phyloP scores from a whole-genome alignment of 192 early-diverging fungal genomes.

The Paraglomus occultum region DNA sequence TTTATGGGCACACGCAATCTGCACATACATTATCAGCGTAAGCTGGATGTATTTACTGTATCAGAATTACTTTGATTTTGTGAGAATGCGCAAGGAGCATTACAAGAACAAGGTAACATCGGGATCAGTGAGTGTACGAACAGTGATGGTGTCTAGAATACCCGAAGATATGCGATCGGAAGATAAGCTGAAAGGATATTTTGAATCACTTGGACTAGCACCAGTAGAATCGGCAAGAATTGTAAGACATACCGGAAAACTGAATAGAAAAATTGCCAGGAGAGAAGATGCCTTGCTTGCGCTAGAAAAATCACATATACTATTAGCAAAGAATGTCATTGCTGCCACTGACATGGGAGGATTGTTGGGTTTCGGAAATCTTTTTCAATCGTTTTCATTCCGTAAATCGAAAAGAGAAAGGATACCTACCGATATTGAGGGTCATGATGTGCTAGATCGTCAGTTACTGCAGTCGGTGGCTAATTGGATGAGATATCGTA shows the following conservation, averaged over 20 bases:
- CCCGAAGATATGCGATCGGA: slow-evolving; percentile 50
- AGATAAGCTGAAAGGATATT: slow-evolving; percentile 46
- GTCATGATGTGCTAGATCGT: background rate
- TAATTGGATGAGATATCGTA: background rate
- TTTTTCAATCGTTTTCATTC: background rate
- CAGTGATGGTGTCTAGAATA: slow-evolving; percentile 55
- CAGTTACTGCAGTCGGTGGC: slow-evolving; percentile 14
- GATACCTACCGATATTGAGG: background rate
- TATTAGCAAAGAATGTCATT: slow-evolving; percentile 38
- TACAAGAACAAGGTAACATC: slow-evolving; percentile 35
- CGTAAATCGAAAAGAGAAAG: background rate
- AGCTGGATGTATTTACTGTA: slow-evolving; percentile 56
- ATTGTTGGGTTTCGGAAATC: slow-evolving; percentile 1
- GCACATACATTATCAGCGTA: slow-evolving; percentile 46
- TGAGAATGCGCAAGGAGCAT: slow-evolving; percentile 47
- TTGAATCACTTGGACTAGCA: slow-evolving; percentile 54
- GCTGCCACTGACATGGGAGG: slow-evolving; percentile 28
- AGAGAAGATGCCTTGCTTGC: slow-evolving; percentile 41
- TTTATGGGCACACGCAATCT: slow-evolving; percentile 55
- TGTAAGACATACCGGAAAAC: slow-evolving; percentile 47
- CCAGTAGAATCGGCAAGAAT: slow-evolving; percentile 52
- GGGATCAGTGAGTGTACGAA: slow-evolving; percentile 44
- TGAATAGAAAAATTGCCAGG: slow-evolving; percentile 43
- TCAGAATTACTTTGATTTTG: slow-evolving; percentile 55
- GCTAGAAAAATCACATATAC: slow-evolving; percentile 51